Base-by-base conservation (phyloP, 2,329 filamentous ascomycete species). In the Aspergillus tamarii region DNA sequence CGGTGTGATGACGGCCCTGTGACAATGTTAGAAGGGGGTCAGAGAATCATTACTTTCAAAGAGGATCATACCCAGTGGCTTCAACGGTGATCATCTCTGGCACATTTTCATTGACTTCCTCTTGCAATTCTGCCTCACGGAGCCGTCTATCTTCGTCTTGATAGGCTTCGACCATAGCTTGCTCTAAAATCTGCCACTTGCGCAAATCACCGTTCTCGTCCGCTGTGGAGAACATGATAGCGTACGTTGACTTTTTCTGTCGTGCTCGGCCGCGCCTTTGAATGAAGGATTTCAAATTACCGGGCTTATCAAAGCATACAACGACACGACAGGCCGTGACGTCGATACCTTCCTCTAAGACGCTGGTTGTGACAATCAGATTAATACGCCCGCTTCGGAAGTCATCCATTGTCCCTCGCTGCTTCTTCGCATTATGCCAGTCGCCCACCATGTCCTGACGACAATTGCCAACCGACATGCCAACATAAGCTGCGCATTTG, bases 101-200 rank as follows among this genome's bases (percentile, higher is more conserved):
- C 4, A 78, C 77, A 21, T 72, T 60, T 66, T 84, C 78, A 41
- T 81, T 75, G 9, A 74, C 56, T 59, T 84, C 79, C 66, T 91
- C 88, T 4, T 85, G 68, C 2, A 79, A 68, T 54, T 82, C 72
- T 0, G 87, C 73, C 16, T 81, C 72, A 23, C 82, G 71, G 0
- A 84, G 72, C 57, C 84, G 76, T 26, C 89, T 82, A 64, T 84
- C 75, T 7, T 93, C 87, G 52, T 91, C 84, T 65, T 89, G 84
- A 70, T 92, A 96, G 0, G 84, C 83, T 54, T 78, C 73, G 69
- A 88, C 91, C 89, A 97, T 93, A n/a, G 87, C 81, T 3, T 82
- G 75, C 73, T 97, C 94, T 19, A 95, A 81, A 0, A 74, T 71
- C 30, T 87, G 80, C 90, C 92, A 96, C 30, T 85, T 82, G 3